Conservation (phyloP, 257 asterid genomes). For the Plectranthus barbatus region DNA sequence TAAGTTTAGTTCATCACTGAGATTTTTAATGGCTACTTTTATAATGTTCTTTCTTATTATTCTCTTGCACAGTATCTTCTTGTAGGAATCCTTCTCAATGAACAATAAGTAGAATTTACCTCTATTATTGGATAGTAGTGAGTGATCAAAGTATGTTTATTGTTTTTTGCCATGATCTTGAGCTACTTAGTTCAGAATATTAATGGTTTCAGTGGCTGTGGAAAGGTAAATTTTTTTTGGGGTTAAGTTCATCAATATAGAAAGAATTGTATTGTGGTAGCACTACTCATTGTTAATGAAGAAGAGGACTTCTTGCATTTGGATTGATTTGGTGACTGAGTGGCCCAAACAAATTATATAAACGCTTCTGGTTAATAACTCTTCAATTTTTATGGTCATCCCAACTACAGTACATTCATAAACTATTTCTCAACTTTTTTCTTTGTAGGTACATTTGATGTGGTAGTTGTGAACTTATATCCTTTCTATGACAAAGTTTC, state of each 20-base stretch:
- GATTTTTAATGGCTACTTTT: neutral
- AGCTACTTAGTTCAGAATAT: neutral
- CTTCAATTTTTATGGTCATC: constrained; percentile 4
- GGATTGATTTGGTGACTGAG: neutral
- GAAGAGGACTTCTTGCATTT: neutral
- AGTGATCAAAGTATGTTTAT: neutral
- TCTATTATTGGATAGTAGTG: neutral
- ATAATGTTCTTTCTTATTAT: neutral
- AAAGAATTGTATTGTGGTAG: neutral
- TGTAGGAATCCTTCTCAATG: neutral
- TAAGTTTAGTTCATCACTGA: neutral
- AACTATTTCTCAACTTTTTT: neutral
- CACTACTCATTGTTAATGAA: neutral
- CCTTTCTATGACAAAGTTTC: constrained; percentile 89
- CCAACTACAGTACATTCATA: constrained; percentile 2
- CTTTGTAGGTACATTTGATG: constrained; percentile 80
- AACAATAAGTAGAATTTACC: neutral
- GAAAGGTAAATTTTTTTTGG: neutral
- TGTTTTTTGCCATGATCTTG: neutral
- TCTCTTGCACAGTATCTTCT: neutral
- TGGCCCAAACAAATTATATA: neutral
- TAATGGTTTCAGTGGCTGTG: neutral
- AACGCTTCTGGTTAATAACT: neutral
- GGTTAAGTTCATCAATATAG: neutral
- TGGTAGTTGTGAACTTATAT: constrained; percentile 92